These are phyloP conservation scores for Yamadazyma jaroonii DNA, from an alignment of 1,139 yeast species.

Conservation along the genomic window DNA sequence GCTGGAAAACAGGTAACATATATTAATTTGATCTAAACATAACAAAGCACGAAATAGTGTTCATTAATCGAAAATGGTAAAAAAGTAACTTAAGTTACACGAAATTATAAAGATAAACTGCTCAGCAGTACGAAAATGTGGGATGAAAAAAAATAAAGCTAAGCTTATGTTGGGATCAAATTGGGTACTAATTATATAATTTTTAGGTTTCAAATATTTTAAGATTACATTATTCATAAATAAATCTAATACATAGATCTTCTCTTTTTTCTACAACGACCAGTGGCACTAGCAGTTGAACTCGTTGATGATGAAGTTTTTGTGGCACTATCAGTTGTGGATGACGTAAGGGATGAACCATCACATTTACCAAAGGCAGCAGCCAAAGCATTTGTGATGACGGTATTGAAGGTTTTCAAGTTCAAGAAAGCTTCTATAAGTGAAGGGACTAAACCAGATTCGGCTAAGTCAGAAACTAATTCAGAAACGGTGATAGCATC, in stretches of 20 bases:
- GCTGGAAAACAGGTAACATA: conserved; percentile 4
- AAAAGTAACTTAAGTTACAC: not conserved
- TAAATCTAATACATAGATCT: conserved; percentile 15
- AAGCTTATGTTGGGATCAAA: not conserved
- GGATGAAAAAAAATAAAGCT: not conserved
- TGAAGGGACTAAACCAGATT: conserved; percentile 41
- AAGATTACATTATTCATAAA: conserved; percentile 4
- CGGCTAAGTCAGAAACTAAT: conserved; percentile 28
- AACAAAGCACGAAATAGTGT: conserved; percentile 3
- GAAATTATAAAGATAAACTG: conserved; percentile 1
- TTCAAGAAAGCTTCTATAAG: conserved; percentile 41
- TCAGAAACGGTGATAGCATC: conserved; percentile 29
- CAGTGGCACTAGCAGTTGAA: conserved; percentile 14
- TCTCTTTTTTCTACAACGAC: conserved; percentile 17
- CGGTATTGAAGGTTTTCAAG: conserved; percentile 37
- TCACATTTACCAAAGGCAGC: conserved; percentile 45
- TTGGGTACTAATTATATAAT: conserved; percentile 11
- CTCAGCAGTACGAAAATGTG: conserved; percentile 4
- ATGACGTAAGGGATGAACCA: conserved; percentile 27
- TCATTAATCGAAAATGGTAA: not conserved
- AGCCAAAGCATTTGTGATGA: conserved; percentile 44
- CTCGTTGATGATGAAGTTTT: conserved; percentile 16
- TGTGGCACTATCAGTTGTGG: conserved; percentile 15
- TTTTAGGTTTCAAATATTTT: not conserved
- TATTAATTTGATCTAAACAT: conserved; percentile 1